Evolutionary conservation across 2,329 filamentous ascomycete genomes (phyloP), one percentile per base, ranked within the genome.

Genomic region (Magnaporthiopsis incrustans): DNA sequence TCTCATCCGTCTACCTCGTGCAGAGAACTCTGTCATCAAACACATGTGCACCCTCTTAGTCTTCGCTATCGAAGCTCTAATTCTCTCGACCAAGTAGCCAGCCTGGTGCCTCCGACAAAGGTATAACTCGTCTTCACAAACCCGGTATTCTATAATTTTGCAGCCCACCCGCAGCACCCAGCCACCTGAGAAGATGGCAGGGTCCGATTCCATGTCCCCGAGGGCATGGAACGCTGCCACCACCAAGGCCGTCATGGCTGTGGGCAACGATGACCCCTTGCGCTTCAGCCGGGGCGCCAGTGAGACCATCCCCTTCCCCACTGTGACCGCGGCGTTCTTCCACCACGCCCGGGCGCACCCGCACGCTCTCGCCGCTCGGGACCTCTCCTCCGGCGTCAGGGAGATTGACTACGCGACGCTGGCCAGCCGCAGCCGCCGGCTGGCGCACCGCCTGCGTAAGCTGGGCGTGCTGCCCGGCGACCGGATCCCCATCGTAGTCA

Each of bases 401-500:
- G 61, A 63, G 61, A 33, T 63, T 18, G 35, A 50, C 32, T 63
- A 63, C 56, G 61, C 56, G 22, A 63, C 61, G n/a, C 61, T 63
- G 15, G 56, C 61, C 5, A 32, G 22, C 11, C 61, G 61, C 30
- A 33, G 50, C 14, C 32, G 61, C 11, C 8, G 32, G 22, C 61
- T 63, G 11, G 60, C 59, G 15, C 11, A 26, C 44, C 60, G 33
- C 10, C 64, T 65, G 4, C 57, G 56, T 5, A 22, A 25, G 33
- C 64, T 59, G 57, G 64, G 64, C 25, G 59, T 65, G 22, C 33
- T 22, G 59, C 33, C 32, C 25, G 73, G 76, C 7, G 78, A 84
- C 67, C 75, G 80, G 53, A 76, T 85, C 7, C 81, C 81, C n/a
- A 75, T 86, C 32, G 77, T 86, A n/a, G 79, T 81, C 64, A 81